These are phyloP conservation scores for Speleostelium caveatum DNA, from an alignment of 78 protist genomes.

Conservation along the genomic window DNA sequence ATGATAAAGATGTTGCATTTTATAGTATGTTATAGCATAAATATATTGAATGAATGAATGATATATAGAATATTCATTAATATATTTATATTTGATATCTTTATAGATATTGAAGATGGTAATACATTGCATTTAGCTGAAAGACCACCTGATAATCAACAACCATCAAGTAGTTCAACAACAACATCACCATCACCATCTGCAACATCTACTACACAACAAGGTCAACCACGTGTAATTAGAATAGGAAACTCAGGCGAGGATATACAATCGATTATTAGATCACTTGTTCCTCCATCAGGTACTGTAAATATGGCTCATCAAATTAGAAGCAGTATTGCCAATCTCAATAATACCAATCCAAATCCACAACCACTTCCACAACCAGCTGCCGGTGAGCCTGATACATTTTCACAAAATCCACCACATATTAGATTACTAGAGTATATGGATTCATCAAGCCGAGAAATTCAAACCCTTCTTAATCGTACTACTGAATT, in stretches of 20 bases:
- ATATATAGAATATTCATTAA: too few relatives aligned
- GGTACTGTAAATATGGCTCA: neutral
- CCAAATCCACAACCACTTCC: constrained; percentile 2
- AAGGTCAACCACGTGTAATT: neutral
- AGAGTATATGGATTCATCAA: constrained; percentile 16
- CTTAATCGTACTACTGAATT: neutral
- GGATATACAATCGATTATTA: neutral
- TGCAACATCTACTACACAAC: neutral
- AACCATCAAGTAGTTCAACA: neutral
- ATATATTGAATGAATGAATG: too few relatives aligned
- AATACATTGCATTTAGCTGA: constrained; percentile 67
- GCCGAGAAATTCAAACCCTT: neutral
- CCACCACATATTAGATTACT: constrained; percentile 27
- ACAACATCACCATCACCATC: constrained; percentile 6
- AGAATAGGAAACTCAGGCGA: neutral
- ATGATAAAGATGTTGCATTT: constrained; percentile 43
- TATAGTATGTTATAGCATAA: constrained; percentile 64
- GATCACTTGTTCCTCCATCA: neutral
- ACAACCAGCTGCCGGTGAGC: neutral
- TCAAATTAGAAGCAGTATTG: constrained; percentile 15
- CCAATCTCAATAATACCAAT: constrained; percentile 11
- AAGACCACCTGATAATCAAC: constrained; percentile 61
- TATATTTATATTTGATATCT: too few relatives aligned
- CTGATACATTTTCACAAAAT: neutral
- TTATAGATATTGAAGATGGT: constrained; percentile 70